Percentiles rank a stretch among this genome's conserved stretches.
These are phyloP conservation scores for Salix caprea DNA, from an alignment of 345 rosid genomes.

Conservation along the genomic window DNA sequence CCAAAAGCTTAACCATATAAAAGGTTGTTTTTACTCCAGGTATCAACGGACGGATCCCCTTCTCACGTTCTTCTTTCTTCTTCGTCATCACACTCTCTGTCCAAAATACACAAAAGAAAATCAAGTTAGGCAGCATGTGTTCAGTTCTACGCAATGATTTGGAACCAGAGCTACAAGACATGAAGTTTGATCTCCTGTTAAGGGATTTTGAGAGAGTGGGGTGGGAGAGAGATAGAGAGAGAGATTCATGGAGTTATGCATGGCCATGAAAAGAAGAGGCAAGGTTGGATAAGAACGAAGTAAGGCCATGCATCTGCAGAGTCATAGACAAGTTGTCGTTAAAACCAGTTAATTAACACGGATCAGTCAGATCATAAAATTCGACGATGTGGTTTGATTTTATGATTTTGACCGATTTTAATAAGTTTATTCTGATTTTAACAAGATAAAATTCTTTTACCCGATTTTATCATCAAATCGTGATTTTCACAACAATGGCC, in stretches of 20 bases:
- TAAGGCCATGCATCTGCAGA: constrained; percentile 14
- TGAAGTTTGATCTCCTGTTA: constrained; percentile 1
- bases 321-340: not conserved
- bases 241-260: not conserved
- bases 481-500: too few relatives aligned
- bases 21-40: not conserved
- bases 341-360: too few relatives aligned
- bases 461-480: too few relatives aligned
- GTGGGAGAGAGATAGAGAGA: not conserved
- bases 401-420: too few relatives aligned
- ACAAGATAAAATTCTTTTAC: too few relatives aligned
- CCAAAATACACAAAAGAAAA: not conserved
- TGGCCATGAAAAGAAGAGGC: constrained; percentile 20
- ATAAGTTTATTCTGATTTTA: too few relatives aligned
- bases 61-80: not conserved
- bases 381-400: too few relatives aligned
- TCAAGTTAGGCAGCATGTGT: not conserved
- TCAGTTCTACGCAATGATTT: not conserved
- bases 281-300: constrained; percentile 34
- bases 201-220: constrained; percentile 2
- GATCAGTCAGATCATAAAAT: too few relatives aligned
- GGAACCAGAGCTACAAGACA: not conserved
- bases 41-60: not conserved
- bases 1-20: not conserved
- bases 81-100: not conserved